Evolutionary conservation across 2,329 filamentous ascomycete genomes (phyloP).

Genomic region (Hymenoscyphus fraxineus): DNA sequence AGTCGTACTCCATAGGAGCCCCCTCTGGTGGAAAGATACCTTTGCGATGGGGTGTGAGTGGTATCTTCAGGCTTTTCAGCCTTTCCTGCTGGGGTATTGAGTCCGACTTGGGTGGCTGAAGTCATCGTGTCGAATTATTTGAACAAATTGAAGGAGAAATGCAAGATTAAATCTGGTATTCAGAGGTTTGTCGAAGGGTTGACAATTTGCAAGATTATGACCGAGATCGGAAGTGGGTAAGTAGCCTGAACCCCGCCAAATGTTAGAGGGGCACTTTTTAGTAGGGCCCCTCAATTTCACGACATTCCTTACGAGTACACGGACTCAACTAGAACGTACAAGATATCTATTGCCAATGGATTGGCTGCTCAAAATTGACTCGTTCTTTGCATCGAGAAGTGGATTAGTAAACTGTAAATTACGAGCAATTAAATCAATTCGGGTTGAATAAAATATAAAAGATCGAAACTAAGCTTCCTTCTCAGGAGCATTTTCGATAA

Average conservation of each 20-base stretch:
- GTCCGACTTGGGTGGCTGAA: constrained; percentile 17
- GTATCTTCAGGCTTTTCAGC: constrained; percentile 19
- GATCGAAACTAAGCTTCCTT: background rate
- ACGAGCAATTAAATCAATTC: background rate
- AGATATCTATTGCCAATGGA: background rate
- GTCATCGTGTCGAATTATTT: background rate
- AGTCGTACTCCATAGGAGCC: constrained; percentile 56
- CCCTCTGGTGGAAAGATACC: constrained; percentile 60
- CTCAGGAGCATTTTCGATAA: background rate
- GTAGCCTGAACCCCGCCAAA: background rate
- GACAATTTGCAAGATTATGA: background rate
- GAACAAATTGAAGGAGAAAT: background rate
- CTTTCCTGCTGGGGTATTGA: constrained; percentile 24
- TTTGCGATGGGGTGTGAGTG: constrained; percentile 49
- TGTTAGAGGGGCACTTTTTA: background rate
- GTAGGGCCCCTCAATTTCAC: background rate
- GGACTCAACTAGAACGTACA: background rate
- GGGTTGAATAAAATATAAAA: no score
- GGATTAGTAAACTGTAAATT: background rate
- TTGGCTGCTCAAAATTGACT: background rate
- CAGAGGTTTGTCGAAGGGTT: background rate
- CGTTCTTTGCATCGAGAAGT: background rate
- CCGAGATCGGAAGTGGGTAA: constrained; percentile 2
- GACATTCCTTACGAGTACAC: background rate
- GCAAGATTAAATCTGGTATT: background rate